A percentile compares a stretch with the other conserved stretches of the same genome.
Conservation (phyloP, 257 asterid species). For the Cynanchum wilfordii region DNA sequence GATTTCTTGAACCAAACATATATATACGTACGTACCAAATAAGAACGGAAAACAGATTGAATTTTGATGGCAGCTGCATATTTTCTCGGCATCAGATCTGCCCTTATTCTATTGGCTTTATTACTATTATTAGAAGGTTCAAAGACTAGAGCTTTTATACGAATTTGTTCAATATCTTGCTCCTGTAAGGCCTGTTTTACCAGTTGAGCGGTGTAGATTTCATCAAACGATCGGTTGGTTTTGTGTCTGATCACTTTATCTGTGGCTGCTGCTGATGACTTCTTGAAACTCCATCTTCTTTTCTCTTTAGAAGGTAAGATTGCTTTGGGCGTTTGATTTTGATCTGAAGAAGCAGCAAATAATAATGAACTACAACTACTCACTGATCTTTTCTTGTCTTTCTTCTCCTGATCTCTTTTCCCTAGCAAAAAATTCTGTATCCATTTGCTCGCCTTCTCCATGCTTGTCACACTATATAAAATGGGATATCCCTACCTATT, state of each 20-base stretch:
- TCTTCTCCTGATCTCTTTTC: conserved; percentile 34
- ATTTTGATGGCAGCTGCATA: conserved; percentile 60
- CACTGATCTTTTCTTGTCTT: conserved; percentile 30
- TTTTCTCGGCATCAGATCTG: not conserved
- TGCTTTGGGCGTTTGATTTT: conserved; percentile 8
- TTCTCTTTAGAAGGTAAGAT: conserved; percentile 20
- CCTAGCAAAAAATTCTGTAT: conserved; percentile 60
- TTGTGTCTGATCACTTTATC: conserved; percentile 21
- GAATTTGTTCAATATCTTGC: conserved; percentile 29
- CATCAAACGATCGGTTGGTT: conserved; percentile 42
- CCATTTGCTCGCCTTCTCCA: conserved; percentile 80
- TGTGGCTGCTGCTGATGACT: conserved; percentile 32
- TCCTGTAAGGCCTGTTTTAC: conserved; percentile 31
- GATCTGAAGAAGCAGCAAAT: conserved; percentile 12
- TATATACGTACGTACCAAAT: conserved; percentile 37
- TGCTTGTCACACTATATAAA: conserved; percentile 16
- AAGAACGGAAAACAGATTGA: conserved; percentile 64
- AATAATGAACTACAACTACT: conserved; percentile 5
- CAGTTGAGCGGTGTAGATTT: conserved; percentile 20
- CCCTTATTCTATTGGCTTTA: too few relatives aligned
- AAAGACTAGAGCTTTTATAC: conserved; percentile 3
- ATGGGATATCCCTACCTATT: not conserved
- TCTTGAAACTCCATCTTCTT: conserved; percentile 74
- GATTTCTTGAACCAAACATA: too few relatives aligned
- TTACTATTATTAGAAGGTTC: conserved; percentile 4